These are phyloP conservation scores for Hydnomerulius pinastri DNA, from an alignment of 768 basidiomycete genomes.

Conservation along the genomic window DNA sequence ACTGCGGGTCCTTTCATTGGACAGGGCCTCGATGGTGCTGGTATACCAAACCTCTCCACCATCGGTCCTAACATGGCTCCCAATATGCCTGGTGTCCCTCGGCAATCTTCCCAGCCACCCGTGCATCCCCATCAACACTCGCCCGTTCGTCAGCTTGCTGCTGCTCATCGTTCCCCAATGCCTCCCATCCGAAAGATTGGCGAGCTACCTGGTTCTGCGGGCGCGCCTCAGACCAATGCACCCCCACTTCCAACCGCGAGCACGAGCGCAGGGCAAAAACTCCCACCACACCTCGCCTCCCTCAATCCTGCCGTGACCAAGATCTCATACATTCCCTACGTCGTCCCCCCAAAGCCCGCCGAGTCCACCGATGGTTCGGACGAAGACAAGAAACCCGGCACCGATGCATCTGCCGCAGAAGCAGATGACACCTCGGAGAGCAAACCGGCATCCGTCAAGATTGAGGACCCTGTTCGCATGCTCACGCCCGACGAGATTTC, in stretches of 20 bases:
- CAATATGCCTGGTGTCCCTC: constrained; percentile 12
- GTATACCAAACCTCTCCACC: constrained; percentile 5
- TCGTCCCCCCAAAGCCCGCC: constrained; percentile 17
- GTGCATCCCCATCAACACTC: constrained; percentile 24
- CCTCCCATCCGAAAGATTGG: constrained; percentile 20
- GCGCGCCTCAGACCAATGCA: constrained; percentile 17
- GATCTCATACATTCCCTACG: constrained; percentile 30
- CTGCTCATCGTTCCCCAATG: constrained; percentile 24
- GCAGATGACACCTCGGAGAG: constrained; percentile 20
- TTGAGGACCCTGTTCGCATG: constrained; percentile 23
- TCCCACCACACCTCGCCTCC: constrained; percentile 34
- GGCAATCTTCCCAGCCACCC: constrained; percentile 28
- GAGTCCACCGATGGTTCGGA: constrained; percentile 20
- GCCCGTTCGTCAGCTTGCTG: constrained; percentile 19
- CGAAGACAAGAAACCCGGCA: constrained; percentile 25
- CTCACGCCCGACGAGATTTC: constrained; percentile 37
- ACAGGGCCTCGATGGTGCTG: constrained; percentile 18
- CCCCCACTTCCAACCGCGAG: constrained; percentile 30
- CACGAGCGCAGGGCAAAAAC: constrained; percentile 29
- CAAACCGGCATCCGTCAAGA: constrained; percentile 10
- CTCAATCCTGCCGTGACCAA: constrained; percentile 34
- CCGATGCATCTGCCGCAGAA: constrained; percentile 8
- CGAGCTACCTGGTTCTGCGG: constrained; percentile 16
- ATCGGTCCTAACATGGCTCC: constrained; percentile 8
- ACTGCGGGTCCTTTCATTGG: constrained; percentile 22